Base-by-base conservation (phyloP, 1,139 yeast genomes). In the Magnusiomyces tetraspermus region DNA sequence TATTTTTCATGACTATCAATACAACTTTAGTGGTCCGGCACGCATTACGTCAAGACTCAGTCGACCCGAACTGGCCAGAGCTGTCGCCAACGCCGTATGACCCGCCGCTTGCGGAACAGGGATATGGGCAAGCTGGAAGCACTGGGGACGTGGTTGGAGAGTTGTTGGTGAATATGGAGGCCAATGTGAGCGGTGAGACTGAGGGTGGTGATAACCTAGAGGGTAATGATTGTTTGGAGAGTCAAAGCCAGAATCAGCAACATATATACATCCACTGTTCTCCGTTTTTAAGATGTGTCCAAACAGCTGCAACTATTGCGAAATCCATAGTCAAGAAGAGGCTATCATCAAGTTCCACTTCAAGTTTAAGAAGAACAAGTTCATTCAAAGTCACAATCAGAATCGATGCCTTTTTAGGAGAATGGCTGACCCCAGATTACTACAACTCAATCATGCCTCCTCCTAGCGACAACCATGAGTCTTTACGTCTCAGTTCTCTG, bases 391-490 rank as follows among this genome's bases (percentile, higher is more conserved):
- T 52, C 40, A 48, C 55, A 17, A 43, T 70, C 26, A 60, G 70
- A 26, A 38, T 70, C 43, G 72, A 68, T 55, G 59, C 69, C 3
- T 67, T 64, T 24, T 61, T 71, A 45, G 74, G 74, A 19, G 74
- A 71, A 53, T 71, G 73, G 73, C 66, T 66, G 53, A 68, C 70
- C 1, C 65, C 70, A 2, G 74, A 69, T 58, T 71, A 71, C 56
- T 71, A 63, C 53, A 52, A 62, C 8, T 61, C 62, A 44, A 61
- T 61, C 17, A 53, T 62, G 0, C 72, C 74, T 2, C 74, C 74
- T 13, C 70, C 71, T 1, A 60, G 61, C 23, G 71, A 69, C 56
- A 65, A 66, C 50, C 66, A 66, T 51, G 52, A 53, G 17, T 56
- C 66, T 3, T 48, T 70, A 30, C 61, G 61, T 15, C 59, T 57